Percentiles rank a stretch among this genome's conserved stretches.
phyloP scores from a whole-genome alignment of 257 asterid species.

The Solanum ahanhuiri region DNA sequence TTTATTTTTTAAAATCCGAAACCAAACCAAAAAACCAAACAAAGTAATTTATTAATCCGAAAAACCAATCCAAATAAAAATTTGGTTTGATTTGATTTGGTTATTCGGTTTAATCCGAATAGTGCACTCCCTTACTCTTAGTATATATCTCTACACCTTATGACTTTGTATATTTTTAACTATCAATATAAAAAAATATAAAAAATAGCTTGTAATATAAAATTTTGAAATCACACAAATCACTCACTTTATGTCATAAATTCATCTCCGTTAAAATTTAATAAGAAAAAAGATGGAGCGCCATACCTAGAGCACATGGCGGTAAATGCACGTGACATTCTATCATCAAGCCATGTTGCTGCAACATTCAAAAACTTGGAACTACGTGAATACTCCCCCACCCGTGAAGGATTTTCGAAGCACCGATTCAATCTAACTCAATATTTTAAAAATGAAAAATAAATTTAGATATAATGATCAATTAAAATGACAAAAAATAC shows the following conservation, averaged over 20 bases:
- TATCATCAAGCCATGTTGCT: neutral
- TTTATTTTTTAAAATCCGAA: too few species aligned
- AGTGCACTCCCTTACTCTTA: neutral
- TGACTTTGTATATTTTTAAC: neutral
- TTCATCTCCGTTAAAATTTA: neutral
- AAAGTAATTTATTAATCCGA: too few species aligned
- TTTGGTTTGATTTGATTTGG: too few species aligned
- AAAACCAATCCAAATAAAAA: too few species aligned
- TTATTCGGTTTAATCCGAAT: too few species aligned
- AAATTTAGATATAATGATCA: neutral
- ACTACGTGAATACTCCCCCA: neutral
- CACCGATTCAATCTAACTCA: neutral
- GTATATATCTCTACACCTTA: neutral
- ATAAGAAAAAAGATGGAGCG: neutral
- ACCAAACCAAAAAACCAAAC: too few species aligned
- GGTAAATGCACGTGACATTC: neutral
- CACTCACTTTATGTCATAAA: neutral
- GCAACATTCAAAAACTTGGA: neutral
- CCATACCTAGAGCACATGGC: neutral
- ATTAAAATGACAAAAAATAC: neutral
- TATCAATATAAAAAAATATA: neutral
- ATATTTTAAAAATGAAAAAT: accelerated
- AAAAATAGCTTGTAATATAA: neutral
- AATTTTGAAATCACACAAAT: neutral
- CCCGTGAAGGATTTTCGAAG: neutral